These are phyloP conservation scores for Candida pseudoviswanathii DNA, from an alignment of 1,139 yeast species.

Conservation along the genomic window DNA sequence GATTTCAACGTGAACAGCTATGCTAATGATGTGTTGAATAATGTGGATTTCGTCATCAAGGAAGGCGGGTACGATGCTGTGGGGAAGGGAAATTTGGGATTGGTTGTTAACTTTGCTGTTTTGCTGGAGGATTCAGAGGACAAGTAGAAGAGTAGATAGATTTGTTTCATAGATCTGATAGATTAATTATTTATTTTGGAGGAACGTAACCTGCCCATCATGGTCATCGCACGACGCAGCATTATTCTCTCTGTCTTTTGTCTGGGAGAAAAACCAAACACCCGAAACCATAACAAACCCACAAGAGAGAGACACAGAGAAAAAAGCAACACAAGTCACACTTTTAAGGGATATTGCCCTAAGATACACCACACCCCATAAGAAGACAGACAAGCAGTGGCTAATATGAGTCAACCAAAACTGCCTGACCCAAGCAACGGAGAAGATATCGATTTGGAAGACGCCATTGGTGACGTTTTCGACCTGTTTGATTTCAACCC, in stretches of 20 bases:
- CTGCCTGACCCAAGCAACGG: background rate
- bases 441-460: slow-evolving; percentile 10
- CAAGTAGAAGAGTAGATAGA: background rate
- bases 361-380: background rate
- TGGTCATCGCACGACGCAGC: background rate
- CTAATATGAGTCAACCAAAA: background rate
- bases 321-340: slow-evolving; percentile 5
- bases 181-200: background rate
- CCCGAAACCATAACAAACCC: slow-evolving; percentile 2
- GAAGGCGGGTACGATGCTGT: slow-evolving; percentile 42
- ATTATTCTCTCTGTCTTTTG: background rate
- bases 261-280: background rate
- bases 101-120: slow-evolving; percentile 43
- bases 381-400: background rate
- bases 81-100: slow-evolving; percentile 36
- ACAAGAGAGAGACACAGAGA: background rate
- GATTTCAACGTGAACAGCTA: slow-evolving; percentile 43
- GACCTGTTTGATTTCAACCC: slow-evolving; percentile 27
- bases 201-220: background rate
- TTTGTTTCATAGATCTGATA: background rate
- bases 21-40: slow-evolving; percentile 45
- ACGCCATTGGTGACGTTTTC: slow-evolving; percentile 43
- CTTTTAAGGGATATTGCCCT: slow-evolving; percentile 6
- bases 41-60: slow-evolving; percentile 49
- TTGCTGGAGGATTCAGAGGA: slow-evolving; percentile 29